Evolutionary conservation across 225 moss, liverwort and hornwort species (phyloP).

Genomic region (Lunularia cruciata): DNA sequence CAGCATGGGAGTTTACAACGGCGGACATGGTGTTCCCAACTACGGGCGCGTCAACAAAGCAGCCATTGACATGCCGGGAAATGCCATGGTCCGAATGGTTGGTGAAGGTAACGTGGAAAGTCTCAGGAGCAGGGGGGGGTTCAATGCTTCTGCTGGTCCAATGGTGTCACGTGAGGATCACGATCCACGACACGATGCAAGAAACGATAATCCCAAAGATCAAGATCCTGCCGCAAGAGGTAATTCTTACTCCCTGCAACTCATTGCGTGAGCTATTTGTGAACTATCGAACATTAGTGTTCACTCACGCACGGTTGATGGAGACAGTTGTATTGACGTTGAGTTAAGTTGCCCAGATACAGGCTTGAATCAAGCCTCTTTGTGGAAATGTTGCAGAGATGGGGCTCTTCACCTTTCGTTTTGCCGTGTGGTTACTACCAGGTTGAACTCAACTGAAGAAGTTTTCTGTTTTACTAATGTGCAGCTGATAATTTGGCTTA

Average conservation of each 20-base stretch:
- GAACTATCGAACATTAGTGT: not conserved
- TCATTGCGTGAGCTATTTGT: not conserved
- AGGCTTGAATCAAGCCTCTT: too few species aligned
- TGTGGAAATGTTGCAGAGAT: too few species aligned
- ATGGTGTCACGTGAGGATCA: slow-evolving; percentile 54
- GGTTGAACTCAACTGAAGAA: not conserved
- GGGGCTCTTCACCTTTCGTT: too few species aligned
- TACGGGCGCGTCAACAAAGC: slow-evolving; percentile 34
- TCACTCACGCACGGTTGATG: too few species aligned
- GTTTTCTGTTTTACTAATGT: not conserved
- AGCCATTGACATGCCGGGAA: slow-evolving; percentile 38
- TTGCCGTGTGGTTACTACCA: too few species aligned
- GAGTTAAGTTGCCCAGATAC: too few species aligned
- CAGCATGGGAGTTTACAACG: slow-evolving; percentile 21
- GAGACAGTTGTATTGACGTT: too few species aligned
- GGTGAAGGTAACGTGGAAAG: slow-evolving; percentile 45
- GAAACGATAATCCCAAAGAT: slow-evolving; percentile 51
- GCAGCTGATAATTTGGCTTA: slow-evolving; percentile 58
- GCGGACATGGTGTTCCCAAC: slow-evolving; percentile 23
- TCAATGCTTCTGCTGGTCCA: slow-evolving; percentile 22
- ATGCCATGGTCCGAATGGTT: slow-evolving; percentile 55
- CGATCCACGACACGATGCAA: slow-evolving; percentile 35
- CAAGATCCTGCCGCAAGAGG: slow-evolving; percentile 59
- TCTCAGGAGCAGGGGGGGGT: slow-evolving; percentile 43
- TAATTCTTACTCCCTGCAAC: not conserved